These are phyloP conservation scores for Debaryomyces udenii DNA, from an alignment of 1,139 yeast genomes.

Conservation along the genomic window DNA sequence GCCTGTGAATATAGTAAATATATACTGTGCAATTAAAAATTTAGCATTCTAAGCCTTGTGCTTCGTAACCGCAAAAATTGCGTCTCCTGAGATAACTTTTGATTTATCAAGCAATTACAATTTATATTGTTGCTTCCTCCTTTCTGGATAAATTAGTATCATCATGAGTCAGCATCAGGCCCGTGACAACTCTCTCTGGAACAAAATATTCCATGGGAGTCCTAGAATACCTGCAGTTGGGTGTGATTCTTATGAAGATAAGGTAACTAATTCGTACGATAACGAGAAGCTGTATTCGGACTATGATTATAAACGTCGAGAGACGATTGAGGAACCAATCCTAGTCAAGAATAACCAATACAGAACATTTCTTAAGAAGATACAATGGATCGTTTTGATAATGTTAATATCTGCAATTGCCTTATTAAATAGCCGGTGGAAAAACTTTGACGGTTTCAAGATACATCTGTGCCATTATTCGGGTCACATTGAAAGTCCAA, in stretches of 20 bases:
- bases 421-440: background rate
- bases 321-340: constrained; percentile 6
- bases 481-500: background rate
- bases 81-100: too few species aligned
- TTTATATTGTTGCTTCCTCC: too few species aligned
- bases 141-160: too few species aligned
- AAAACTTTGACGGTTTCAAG: background rate
- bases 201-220: constrained; percentile 22
- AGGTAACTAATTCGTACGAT: too few species aligned
- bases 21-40: background rate
- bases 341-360: constrained; percentile 2
- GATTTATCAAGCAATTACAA: too few species aligned
- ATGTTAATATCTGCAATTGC: background rate
- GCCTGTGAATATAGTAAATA: too few species aligned
- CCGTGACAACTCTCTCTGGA: constrained; percentile 24
- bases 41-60: background rate
- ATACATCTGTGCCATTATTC: constrained; percentile 1
- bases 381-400: background rate
- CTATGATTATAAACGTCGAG: background rate
- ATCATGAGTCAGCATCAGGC: constrained; percentile 22
- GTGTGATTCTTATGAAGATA: constrained; percentile 1
- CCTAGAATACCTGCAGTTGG: constrained; percentile 10
- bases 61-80: too few species aligned
- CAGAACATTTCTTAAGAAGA: background rate
- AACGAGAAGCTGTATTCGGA: constrained; percentile 3